Base-by-base conservation (phyloP, 2,329 filamentous ascomycete species). In the Beauveria brongniartii region DNA sequence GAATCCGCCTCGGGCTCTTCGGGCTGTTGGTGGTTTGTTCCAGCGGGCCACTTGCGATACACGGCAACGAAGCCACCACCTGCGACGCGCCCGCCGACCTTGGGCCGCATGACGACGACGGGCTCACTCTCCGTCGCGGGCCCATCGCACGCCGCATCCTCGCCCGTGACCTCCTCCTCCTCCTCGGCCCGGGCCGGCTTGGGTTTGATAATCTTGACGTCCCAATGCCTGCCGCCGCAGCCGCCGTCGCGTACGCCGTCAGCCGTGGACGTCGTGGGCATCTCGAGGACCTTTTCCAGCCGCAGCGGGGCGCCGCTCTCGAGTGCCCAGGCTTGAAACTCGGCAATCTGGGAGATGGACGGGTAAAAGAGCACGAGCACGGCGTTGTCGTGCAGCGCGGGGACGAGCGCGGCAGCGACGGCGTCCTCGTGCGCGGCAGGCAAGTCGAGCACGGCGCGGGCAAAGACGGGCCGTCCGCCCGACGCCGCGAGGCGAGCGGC, bases 331-430 rank as follows among this genome's bases (percentile, higher is more conserved):
- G 68, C 62, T 44, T 72, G 68, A 62, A 87, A 89, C 5, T 85
- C 80, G 46, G 81, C 84, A 60, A 93, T 88, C 71, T 93, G 90
- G 10, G 89, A 92, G 62, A 94, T 85, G 66, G 85, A 90, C 0
- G 90, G 90, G 65, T 85, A 86, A 74, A 92, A 94, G 1, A 91
- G 79, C 16, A 88, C 77, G 37, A 93, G 75, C 9, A 82, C 75
- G 0, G 86, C 89, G 67, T 89, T 82, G 1, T 82, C 78, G 44
- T 82, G 82, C 58, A 94, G 73, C 16, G 85, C 83, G n/a, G 77
- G 69, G 5, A 81, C 74, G 24, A 87, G 76, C 28, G 75, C 74
- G 1, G 74, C 72, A 1, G 74, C 73, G 34, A 10, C 3, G 30
- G 74, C 73, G 34, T 75, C 68, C 12, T 74, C 72, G 57, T 90